Evolutionary conservation across 306 rosid species (phyloP), one percentile per base, ranked within the genome.

Genomic region (Dryas octopetala): DNA sequence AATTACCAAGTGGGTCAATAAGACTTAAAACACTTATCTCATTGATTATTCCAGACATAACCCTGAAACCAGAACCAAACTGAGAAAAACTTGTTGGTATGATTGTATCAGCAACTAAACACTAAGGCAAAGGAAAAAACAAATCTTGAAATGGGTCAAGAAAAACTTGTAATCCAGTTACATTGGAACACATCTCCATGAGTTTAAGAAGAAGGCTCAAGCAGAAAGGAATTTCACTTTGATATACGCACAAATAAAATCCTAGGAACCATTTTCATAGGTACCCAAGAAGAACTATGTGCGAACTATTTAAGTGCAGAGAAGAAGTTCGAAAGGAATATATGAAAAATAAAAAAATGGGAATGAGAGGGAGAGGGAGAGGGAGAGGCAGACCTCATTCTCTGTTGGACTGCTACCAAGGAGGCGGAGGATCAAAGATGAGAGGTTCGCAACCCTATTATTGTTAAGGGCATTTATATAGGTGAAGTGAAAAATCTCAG

Each of bases 111-210:
- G 38, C 38, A 32, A 32, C 38, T 32, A 32, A 32, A 32, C 38
- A 32, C 38, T 1, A 32, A 32, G 3, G 38, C 38, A 32, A 32
- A 32, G 38, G 7, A 5, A 59, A 46, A 51, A 7, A 6, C 17
- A 1, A 26, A 26, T 1, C 9, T 5, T 5, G 32, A 65, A 46
- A 62, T 70, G 19, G 68, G 16, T 23, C 5, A 19, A 48, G 41
- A 3, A 4, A 64, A 68, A 55, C 12, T 10, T 88, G 85, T 91
- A 79, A 89, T 77, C 96, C 97, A 84, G 74, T 75, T 78, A 83
- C 97, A 89, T 88, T 93, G 98, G 96, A 93, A 89, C 91, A 59
- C 79, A 85, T 84, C 91, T 80, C 91, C 88, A 82, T 76, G 43
- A 68, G 76, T 67, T 40, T 48, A 62, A 59, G 85, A 83, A 89